These are phyloP conservation scores for Catharanthus roseus DNA, from an alignment of 257 asterid species.

Conservation along the genomic window DNA sequence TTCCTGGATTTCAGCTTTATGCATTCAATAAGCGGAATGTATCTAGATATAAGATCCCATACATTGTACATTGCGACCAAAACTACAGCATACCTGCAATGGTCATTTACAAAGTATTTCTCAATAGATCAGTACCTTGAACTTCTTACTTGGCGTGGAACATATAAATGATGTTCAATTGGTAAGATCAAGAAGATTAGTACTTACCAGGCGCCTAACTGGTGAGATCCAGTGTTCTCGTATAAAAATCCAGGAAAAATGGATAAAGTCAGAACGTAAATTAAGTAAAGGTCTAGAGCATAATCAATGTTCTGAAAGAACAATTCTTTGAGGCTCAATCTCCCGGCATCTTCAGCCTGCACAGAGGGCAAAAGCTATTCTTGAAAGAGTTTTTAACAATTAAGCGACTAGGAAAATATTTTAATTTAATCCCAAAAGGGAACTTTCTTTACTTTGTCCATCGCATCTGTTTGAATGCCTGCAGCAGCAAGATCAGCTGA, in stretches of 20 bases:
- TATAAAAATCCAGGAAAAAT: conserved; percentile 67
- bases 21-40: conserved; percentile 23
- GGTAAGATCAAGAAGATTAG: too few species aligned
- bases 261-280: conserved; percentile 53
- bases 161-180: background rate
- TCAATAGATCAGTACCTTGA: background rate
- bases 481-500: conserved; percentile 80
- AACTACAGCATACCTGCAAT: conserved; percentile 34
- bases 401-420: background rate
- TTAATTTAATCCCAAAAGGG: background rate
- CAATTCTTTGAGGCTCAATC: conserved; percentile 54
- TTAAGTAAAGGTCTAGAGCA: conserved; percentile 40
- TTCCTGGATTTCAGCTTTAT: conserved; percentile 28
- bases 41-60: conserved; percentile 37
- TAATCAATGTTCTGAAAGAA: conserved; percentile 48
- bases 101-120: background rate
- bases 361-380: background rate
- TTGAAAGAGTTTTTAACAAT: background rate
- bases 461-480: conserved; percentile 36
- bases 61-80: conserved; percentile 32
- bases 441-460: conserved; percentile 9
- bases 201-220: too few species aligned
- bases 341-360: conserved; percentile 28
- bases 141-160: background rate
- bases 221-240: conserved; percentile 76